Evolutionary conservation across 2,329 filamentous ascomycete genomes (phyloP).

Genomic region (Colletotrichum somersetense): DNA sequence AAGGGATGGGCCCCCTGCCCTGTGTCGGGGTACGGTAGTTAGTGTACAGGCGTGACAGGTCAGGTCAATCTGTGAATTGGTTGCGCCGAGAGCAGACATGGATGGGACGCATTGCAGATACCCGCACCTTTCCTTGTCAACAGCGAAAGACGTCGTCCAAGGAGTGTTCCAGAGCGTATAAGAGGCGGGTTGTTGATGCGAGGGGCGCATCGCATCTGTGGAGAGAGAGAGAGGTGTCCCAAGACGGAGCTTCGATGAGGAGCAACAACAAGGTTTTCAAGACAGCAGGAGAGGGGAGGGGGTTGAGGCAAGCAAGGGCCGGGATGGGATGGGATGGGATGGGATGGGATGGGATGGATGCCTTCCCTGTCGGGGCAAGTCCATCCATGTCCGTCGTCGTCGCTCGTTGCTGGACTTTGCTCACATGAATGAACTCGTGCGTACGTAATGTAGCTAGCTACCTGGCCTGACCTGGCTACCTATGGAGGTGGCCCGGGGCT

Average conservation of each 20-base stretch:
- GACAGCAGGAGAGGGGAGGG: constrained; percentile 23
- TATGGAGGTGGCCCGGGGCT: neutral
- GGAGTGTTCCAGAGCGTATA: neutral
- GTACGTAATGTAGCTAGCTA: neutral
- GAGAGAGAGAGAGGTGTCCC: neutral
- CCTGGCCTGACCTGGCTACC: neutral
- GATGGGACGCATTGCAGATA: neutral
- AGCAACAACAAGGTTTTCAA: constrained; percentile 38
- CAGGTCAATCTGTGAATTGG: neutral
- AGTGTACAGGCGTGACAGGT: neutral
- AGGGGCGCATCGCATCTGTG: neutral
- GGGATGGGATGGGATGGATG: neutral
- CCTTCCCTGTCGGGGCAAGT: constrained; percentile 25
- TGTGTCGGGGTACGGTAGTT: neutral
- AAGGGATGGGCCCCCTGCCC: constrained; percentile 28
- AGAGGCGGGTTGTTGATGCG: neutral
- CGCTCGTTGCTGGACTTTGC: constrained; percentile 11
- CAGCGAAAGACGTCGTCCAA: neutral
- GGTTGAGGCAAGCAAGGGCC: constrained; percentile 15
- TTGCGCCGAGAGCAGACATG: neutral
- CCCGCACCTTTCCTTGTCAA: neutral
- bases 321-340: constrained; percentile 20
- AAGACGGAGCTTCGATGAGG: constrained; percentile 4
- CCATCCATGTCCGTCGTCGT: neutral
- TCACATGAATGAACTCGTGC: neutral